Percentiles rank a stretch among this genome's conserved stretches.
These are phyloP conservation scores for Vanilla planifolia DNA, from an alignment of 106 monocot genomes.

Conservation along the genomic window DNA sequence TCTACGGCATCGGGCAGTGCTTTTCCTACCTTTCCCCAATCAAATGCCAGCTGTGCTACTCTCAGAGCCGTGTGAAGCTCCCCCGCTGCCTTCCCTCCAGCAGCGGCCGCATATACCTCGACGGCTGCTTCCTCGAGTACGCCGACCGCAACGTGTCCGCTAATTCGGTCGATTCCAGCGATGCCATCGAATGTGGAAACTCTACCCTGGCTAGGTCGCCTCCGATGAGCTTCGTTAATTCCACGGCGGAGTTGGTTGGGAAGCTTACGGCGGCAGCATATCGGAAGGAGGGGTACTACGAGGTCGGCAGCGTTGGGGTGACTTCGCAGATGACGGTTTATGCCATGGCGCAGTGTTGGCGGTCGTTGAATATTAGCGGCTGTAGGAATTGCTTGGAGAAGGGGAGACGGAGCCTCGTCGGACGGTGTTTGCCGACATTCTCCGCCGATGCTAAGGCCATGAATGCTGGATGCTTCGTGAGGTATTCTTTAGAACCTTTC, in stretches of 20 bases:
- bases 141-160: conserved; percentile 9
- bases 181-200: conserved; percentile 19
- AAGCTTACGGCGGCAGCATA: conserved; percentile 30
- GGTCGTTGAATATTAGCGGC: conserved; percentile 30
- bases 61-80: conserved; percentile 23
- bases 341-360: conserved; percentile 54
- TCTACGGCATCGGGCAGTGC: conserved; percentile 37
- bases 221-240: background rate
- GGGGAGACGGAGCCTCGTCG: conserved; percentile 11
- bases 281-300: conserved; percentile 6
- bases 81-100: conserved; percentile 24
- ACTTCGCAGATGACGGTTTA: conserved; percentile 19
- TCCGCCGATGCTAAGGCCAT: conserved; percentile 37
- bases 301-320: conserved; percentile 14
- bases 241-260: conserved; percentile 13
- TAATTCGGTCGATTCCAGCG: conserved; percentile 20
- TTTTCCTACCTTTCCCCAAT: conserved; percentile 27
- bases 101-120: conserved; percentile 26
- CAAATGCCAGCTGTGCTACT: conserved; percentile 35
- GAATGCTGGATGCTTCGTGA: conserved; percentile 47
- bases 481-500: conserved; percentile 55
- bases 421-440: conserved; percentile 27
- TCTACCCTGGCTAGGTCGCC: background rate
- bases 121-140: conserved; percentile 42
- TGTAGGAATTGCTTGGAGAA: conserved; percentile 37